These are phyloP conservation scores for Jackrogersella minutella DNA, from an alignment of 495 filamentous ascomycete genomes.

Conservation along the genomic window DNA sequence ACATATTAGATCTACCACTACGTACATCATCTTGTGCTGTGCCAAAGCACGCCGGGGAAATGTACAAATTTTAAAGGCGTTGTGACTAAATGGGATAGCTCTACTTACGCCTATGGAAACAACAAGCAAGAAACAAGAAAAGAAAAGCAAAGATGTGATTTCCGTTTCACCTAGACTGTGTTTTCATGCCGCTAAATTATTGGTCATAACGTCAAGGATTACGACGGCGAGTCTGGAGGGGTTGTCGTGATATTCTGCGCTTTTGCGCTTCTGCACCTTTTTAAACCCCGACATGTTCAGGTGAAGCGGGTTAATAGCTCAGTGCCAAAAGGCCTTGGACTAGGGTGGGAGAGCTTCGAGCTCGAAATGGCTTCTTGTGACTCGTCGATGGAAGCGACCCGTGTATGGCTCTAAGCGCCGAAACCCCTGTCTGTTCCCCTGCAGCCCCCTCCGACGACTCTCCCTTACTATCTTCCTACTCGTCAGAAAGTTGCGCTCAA, in stretches of 20 bases:
- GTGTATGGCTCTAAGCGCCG: constrained; percentile 40
- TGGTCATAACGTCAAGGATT: constrained; percentile 6
- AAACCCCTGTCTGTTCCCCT: constrained; percentile 38
- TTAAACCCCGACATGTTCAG: constrained; percentile 28
- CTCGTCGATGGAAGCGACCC: constrained; percentile 39
- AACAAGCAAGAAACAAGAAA: not conserved
- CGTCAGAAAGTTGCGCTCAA: constrained; percentile 39
- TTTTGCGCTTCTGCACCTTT: constrained; percentile 20
- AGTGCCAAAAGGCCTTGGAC: constrained; percentile 17
- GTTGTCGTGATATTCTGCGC: constrained; percentile 30
- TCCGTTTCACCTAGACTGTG: constrained; percentile 12
- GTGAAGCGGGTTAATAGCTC: constrained; percentile 40
- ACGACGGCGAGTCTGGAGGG: constrained; percentile 25
- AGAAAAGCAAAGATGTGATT: constrained; percentile 10
- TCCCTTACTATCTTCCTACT: constrained; percentile 44
- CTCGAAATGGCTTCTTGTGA: constrained; percentile 30
- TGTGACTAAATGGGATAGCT: constrained; percentile 11
- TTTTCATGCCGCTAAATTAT: constrained; percentile 24
- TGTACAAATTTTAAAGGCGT: constrained; percentile 5
- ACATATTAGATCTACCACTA: too few relatives aligned
- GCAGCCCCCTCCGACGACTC: constrained; percentile 29
- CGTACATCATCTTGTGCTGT: too few relatives aligned
- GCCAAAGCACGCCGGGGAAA: too few relatives aligned
- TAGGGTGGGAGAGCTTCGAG: constrained; percentile 22
- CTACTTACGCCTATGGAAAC: constrained; percentile 12